phyloP scores from a whole-genome alignment of 345 rosid species.

The Eucalyptus paniculata region DNA sequence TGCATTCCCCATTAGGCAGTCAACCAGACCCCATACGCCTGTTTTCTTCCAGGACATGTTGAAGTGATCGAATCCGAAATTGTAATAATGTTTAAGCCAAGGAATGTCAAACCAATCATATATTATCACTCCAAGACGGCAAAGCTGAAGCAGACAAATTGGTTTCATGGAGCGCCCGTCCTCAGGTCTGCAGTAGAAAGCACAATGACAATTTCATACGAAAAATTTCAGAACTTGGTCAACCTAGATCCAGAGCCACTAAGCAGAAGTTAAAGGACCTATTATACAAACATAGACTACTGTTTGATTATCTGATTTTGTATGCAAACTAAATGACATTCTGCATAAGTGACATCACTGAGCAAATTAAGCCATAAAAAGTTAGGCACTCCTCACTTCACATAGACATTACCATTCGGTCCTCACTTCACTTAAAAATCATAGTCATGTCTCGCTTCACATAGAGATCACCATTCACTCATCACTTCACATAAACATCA shows the following conservation, averaged over 20 bases:
- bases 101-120: constrained; percentile 96
- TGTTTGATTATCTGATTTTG: neutral
- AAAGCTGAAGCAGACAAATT: constrained; percentile 63
- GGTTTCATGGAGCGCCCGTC: constrained; percentile 74
- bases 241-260: neutral
- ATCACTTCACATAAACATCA: too few relatives aligned
- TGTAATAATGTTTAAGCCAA: constrained; percentile 75
- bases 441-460: neutral
- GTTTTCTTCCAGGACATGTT: constrained; percentile 64
- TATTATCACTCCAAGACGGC: constrained; percentile 67
- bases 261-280: neutral
- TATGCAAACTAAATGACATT: neutral
- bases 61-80: constrained; percentile 92
- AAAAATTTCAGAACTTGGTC: neutral
- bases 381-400: neutral
- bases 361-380: neutral
- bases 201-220: neutral
- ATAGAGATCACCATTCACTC: too few relatives aligned
- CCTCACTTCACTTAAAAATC: neutral
- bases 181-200: constrained; percentile 43
- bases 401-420: neutral
- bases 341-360: neutral
- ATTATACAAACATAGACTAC: neutral
- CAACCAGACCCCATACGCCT: constrained; percentile 59
- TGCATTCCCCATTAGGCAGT: constrained; percentile 59